These are phyloP conservation scores for Astrothelium macrocarpum DNA, from an alignment of 495 filamentous ascomycete species.

Conservation along the genomic window DNA sequence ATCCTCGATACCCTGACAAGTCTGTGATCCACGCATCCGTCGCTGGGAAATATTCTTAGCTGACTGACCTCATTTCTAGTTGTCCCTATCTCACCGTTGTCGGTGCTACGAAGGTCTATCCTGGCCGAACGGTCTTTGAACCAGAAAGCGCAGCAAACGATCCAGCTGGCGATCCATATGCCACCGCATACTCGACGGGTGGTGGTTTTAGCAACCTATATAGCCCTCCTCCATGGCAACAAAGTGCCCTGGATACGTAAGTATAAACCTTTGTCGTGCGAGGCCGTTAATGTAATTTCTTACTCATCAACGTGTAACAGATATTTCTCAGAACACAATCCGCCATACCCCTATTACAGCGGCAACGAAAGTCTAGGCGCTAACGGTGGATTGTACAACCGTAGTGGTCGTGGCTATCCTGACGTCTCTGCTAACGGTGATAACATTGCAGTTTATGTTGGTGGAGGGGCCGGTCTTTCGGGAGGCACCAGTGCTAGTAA, in stretches of 20 bases:
- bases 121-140: conserved; percentile 16
- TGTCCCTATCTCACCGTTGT: conserved; percentile 13
- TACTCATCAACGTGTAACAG: conserved; percentile 1
- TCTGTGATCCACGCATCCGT: background rate
- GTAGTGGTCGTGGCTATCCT: conserved; percentile 53
- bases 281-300: too few relatives aligned
- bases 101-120: conserved; percentile 19
- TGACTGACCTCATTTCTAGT: background rate
- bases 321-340: conserved; percentile 26
- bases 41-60: background rate
- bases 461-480: conserved; percentile 13
- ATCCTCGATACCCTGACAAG: background rate
- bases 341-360: conserved; percentile 21
- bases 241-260: conserved; percentile 36
- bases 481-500: conserved; percentile 34
- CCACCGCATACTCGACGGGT: background rate
- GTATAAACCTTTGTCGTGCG: background rate
- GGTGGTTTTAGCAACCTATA: conserved; percentile 61
- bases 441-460: conserved; percentile 16
- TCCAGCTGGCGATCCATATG: conserved; percentile 5
- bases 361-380: conserved; percentile 12
- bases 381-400: conserved; percentile 25
- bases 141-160: conserved; percentile 4
- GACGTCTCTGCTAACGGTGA: conserved; percentile 48
- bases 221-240: conserved; percentile 48